Conservation (phyloP, 495 filamentous ascomycete genomes). For the Daldinia decipiens region DNA sequence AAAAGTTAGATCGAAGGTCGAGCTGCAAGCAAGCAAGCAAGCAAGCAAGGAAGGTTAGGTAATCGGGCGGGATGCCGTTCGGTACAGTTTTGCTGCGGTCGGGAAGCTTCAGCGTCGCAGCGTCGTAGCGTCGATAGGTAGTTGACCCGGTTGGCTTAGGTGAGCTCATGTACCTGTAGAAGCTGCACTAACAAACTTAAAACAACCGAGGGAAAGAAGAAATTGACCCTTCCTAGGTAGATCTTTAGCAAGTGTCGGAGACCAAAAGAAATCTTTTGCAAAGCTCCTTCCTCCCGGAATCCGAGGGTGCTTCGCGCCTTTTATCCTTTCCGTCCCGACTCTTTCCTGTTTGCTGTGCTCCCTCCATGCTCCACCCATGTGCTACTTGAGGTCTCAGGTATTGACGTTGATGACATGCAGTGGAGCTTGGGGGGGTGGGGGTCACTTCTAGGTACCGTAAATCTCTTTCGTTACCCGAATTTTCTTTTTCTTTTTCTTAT, state of each 20-base stretch:
- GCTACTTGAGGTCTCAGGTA: conserved; percentile 24
- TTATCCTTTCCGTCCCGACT: conserved; percentile 39
- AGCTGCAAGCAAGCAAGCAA: conserved; percentile 35
- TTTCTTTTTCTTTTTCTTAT: neutral
- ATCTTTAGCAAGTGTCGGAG: conserved; percentile 1
- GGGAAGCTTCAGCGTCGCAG: neutral
- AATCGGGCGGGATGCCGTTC: conserved; percentile 16
- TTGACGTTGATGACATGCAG: conserved; percentile 27
- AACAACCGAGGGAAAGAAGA: neutral
- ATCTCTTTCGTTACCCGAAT: conserved; percentile 12
- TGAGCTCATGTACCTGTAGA: conserved; percentile 1
- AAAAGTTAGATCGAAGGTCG: conserved; percentile 31
- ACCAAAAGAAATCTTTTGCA: neutral
- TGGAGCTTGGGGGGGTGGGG: conserved; percentile 34
- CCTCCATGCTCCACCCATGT: conserved; percentile 36
- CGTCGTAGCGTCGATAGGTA: neutral
- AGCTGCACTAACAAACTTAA: neutral
- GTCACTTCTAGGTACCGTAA: conserved; percentile 11
- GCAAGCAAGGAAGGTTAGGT: conserved; percentile 28
- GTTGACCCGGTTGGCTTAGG: conserved; percentile 1
- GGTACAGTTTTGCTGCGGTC: neutral
- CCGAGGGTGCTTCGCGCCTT: conserved; percentile 42
- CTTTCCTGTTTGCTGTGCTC: conserved; percentile 18
- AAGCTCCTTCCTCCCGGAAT: conserved; percentile 29
- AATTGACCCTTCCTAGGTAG: neutral